These are phyloP conservation scores for Cercospora sp. DNA, from an alignment of 2,329 filamentous ascomycete species.

Conservation along the genomic window DNA sequence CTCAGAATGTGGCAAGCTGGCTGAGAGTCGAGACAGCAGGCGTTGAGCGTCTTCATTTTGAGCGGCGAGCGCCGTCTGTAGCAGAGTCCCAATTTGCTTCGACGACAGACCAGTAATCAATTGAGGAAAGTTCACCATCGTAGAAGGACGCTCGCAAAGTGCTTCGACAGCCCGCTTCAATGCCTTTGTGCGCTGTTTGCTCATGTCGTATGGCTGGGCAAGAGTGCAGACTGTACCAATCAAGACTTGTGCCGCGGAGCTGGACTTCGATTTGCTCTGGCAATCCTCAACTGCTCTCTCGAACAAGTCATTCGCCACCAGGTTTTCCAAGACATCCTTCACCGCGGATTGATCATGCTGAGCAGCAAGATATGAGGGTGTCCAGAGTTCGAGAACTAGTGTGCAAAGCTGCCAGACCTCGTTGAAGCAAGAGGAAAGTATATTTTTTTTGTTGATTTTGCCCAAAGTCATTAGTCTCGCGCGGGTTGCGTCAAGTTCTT, in stretches of 20 bases:
- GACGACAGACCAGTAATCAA: background rate
- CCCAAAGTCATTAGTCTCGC: background rate
- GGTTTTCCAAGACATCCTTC: background rate
- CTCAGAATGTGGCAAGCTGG: background rate
- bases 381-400: slow-evolving; percentile 27
- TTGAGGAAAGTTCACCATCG: background rate
- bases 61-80: background rate
- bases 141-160: slow-evolving; percentile 5
- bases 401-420: slow-evolving; percentile 24
- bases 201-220: slow-evolving; percentile 2
- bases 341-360: background rate
- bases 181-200: background rate
- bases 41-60: background rate
- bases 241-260: slow-evolving; percentile 18
- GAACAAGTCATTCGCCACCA: slow-evolving; percentile 16
- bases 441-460: background rate
- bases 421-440: background rate
- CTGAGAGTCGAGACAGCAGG: background rate
- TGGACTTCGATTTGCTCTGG: background rate
- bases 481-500: slow-evolving; percentile 3
- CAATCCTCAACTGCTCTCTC: slow-evolving; percentile 15
- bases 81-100: background rate
- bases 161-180: slow-evolving; percentile 9
- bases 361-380: slow-evolving; percentile 21
- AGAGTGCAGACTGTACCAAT: slow-evolving; percentile 18